These are phyloP conservation scores for Tagetes erecta DNA, from an alignment of 129 eudicot species.

Conservation along the genomic window DNA sequence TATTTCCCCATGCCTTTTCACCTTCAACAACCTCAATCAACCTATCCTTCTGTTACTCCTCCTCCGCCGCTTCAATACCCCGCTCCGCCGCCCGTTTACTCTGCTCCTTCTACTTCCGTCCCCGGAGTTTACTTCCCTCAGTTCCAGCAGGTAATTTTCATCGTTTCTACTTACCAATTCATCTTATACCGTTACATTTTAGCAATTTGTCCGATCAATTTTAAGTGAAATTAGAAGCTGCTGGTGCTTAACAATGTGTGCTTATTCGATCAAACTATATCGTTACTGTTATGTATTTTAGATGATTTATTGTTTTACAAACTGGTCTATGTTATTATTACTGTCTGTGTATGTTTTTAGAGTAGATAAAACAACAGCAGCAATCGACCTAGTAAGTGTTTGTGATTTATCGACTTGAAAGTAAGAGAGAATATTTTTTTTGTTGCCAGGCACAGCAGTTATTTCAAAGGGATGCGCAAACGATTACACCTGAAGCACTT, in stretches of 20 bases:
- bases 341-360: too few relatives aligned
- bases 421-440: not conserved
- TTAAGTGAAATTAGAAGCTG: not conserved
- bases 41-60: slow-evolving; percentile 45
- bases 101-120: slow-evolving; percentile 45
- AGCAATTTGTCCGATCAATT: not conserved
- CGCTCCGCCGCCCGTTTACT: slow-evolving; percentile 48
- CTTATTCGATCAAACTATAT: not conserved
- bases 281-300: not conserved
- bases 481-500: slow-evolving; percentile 91
- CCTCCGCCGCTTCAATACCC: slow-evolving; percentile 49
- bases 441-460: slow-evolving; percentile 75
- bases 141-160: slow-evolving; percentile 60
- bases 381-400: too few relatives aligned
- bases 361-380: too few relatives aligned
- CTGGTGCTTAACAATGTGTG: not conserved
- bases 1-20: slow-evolving; percentile 93
- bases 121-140: slow-evolving; percentile 67
- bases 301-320: not conserved
- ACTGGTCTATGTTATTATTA: too few relatives aligned
- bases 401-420: not conserved
- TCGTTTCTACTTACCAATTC: not conserved
- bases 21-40: slow-evolving; percentile 59
- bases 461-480: slow-evolving; percentile 90
- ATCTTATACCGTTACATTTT: not conserved